Base-by-base conservation (phyloP, 1,139 yeast genomes). In the Hansenula lynferdii region DNA sequence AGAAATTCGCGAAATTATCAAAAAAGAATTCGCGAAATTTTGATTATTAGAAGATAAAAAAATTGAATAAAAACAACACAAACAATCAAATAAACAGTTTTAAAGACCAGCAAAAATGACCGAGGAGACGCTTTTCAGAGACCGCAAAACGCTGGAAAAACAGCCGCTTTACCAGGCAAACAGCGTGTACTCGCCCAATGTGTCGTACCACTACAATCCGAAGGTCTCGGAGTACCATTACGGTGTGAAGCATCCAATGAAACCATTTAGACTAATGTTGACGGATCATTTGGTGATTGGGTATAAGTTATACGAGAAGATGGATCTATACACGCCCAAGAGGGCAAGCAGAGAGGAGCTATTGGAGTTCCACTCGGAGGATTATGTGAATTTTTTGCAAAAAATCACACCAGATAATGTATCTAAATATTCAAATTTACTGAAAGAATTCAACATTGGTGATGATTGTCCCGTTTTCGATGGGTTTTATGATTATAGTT, bases 381-480 rank as follows among this genome's bases (percentile, higher is more conserved):
- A 92, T 54, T 92, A 92, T 56, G 70, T 92, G 14, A 79, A 87
- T 44, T 92, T 92, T 52, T 64, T 92, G 35, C 77, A 83, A 51
- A 68, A 71, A 29, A 85, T 90, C 14, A 83, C 96, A 1, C 97
- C 97, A 0, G 95, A 85, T 44, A 81, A 80, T 48, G 67, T 81
- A 17, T 68, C 73, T 35, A 75, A 80, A 49, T 67, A 80, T 56
- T 69, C 79, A 7, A 75, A 74, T 24, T 72, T 77, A 22, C 61
- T 84, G 40, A 77, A 80, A 29, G 82, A 85, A 57, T 92, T 90
- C 67, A 90, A 90, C 57, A 90, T 92, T 40, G 97, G 97, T 23
- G 97, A 89, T 55, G 98, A 92, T 61, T 92, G 98, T 62, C 98
- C 98, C 1, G 92, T 92, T 22, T 92, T 92, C 60, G 97, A 90